Evolutionary conservation across 2,329 filamentous ascomycete species (phyloP), one percentile per base, ranked within the genome.

Genomic region (Ascocoryne sarcoides): DNA sequence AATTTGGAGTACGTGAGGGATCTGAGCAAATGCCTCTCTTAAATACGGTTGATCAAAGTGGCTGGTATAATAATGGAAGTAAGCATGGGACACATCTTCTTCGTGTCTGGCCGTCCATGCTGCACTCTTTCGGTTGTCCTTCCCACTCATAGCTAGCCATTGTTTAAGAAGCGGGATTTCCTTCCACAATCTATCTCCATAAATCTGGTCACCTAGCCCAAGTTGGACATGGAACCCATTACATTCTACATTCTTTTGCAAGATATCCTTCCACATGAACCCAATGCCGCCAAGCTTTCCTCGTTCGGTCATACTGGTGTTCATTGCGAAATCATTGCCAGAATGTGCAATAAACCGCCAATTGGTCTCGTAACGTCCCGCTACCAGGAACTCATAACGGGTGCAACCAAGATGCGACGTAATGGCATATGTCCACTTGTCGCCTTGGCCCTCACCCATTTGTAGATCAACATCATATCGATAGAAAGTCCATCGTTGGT

Each of bases 241-340:
- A 52, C 89, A 95, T 54, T 98, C 92, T 19, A 89, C 79, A 55
- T 98, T 94, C 70, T 95, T 95, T 64, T 95, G 88, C 58, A 98
- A 72, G 19, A 98, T 89, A 55, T 98, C 92, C 57, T 95, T 96
- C 92, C 92, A 98, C 90, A 98, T 94, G 58, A 92, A 85, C 0
- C 89, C 86, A 1, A 93, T 75, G 1, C 92, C 92, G 20, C 92
- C 92, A 1, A 96, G 73, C 53, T 83, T 85, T 21, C 81, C 77
- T 32, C 90, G 76, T 53, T 98, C 92, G 46, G 83, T 87, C 40
- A 88, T 82, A 47, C 81, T 88, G 2, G 94, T 92, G 48, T 84
- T 82, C 19, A 93, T 72, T 0, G 87, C 84, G 61, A 96, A 98
- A 60, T 98, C 92, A 57, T 96, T 96, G 3, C 90, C 90, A 10